Evolutionary conservation across 2,329 filamentous ascomycete genomes (phyloP), one percentile per base, ranked within the genome.

Genomic region (Monilinia aucupariae): DNA sequence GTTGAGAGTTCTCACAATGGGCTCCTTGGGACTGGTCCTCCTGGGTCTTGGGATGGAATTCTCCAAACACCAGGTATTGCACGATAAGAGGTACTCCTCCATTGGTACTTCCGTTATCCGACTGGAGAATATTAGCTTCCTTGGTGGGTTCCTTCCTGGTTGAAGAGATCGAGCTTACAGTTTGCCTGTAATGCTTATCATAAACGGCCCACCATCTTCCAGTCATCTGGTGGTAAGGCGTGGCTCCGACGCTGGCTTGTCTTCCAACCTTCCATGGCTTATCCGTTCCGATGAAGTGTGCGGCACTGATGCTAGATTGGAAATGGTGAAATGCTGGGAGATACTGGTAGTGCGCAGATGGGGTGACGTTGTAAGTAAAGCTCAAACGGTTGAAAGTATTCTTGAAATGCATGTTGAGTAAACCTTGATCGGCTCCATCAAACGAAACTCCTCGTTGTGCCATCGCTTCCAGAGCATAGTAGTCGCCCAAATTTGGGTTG

Each of bases 311-410:
- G 70, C 85, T 89, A 54, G 89, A 89, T 76, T 96, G 90, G 75
- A 96, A 96, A 79, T 97, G 91, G 68, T 87, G 85, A 77, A 96
- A 99, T 59, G 94, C 94, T 15, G 94, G 94, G 62, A 97, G 82
- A 77, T 97, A 99, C 78, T 99, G 94, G 78, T 99, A 99, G 75
- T 96, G 92, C 30, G 89, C 92, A 66, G 91, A 97, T 1, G 94
- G 94, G 0, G 94, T 99, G 76, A 94, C 94, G 75, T 99, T 99
- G 80, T 97, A 99, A 58, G 87, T 88, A 77, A 99, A 99, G 77
- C 90, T 92, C 72, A 99, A 77, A 68, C 92, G 87, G 76, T 97
- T 87, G 84, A 88, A 96, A 65, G 83, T 84, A 74, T 88, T 80
- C 77, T 88, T 83, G 78, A 94, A 99, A 77, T 97, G 89, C 82